Percentiles rank a stretch among this genome's conserved stretches.
Evolutionary conservation across 2,329 filamentous ascomycete genomes (phyloP).

Genomic region (Colletotrichum orbiculare): DNA sequence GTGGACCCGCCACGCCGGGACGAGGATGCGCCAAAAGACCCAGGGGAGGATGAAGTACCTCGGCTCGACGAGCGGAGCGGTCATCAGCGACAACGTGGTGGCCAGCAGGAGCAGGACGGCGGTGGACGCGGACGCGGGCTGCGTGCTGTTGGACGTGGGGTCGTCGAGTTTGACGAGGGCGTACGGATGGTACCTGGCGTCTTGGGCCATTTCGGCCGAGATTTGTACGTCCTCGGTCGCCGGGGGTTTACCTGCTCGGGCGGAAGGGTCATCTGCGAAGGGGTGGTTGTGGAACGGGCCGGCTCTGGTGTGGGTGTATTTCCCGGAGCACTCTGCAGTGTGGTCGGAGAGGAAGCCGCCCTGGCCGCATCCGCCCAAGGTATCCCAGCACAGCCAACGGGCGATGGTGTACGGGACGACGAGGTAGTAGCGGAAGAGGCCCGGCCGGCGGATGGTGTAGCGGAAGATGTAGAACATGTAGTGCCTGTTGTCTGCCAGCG

Average conservation of each 20-base stretch:
- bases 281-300: conserved; percentile 45
- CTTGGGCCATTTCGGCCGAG: neutral
- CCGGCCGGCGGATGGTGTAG: conserved; percentile 76
- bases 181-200: conserved; percentile 21
- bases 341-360: conserved; percentile 8
- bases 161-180: conserved; percentile 40
- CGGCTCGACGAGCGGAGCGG: conserved; percentile 92
- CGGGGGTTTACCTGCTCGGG: conserved; percentile 13
- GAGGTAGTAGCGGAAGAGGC: conserved; percentile 72
- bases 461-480: conserved; percentile 98
- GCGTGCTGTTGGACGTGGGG: conserved; percentile 40
- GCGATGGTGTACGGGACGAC: conserved; percentile 77
- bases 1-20: conserved; percentile 63
- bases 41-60: conserved; percentile 96
- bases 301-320: neutral
- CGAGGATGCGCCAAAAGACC: conserved; percentile 88
- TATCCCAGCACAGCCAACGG: conserved; percentile 74
- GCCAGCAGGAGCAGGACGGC: conserved; percentile 71
- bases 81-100: conserved; percentile 82
- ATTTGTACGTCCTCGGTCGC: neutral
- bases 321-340: conserved; percentile 22
- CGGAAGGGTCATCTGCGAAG: conserved; percentile 32
- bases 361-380: conserved; percentile 61
- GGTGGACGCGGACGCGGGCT: conserved; percentile 59
- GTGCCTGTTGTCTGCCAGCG: conserved; percentile 94